phyloP scores from a whole-genome alignment of 2,329 filamentous ascomycete species.

The Fusarium irregulare region DNA sequence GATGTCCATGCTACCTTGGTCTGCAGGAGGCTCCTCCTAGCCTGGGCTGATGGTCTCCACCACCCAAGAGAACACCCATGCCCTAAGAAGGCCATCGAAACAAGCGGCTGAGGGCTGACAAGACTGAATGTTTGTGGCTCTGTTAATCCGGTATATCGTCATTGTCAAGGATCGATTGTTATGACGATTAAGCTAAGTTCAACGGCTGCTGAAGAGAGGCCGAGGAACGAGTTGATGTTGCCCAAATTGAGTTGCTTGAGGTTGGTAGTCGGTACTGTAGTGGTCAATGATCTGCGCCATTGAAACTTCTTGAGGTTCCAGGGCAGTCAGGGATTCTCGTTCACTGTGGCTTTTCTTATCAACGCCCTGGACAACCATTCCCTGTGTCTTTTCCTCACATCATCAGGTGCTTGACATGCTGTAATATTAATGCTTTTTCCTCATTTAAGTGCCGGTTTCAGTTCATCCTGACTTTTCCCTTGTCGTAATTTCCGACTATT shows the following conservation, averaged over 20 bases:
- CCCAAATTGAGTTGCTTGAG: not conserved
- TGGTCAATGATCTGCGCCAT: constrained; percentile 27
- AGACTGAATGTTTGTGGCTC: constrained; percentile 8
- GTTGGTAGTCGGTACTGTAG: not conserved
- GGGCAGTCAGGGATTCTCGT: constrained; percentile 21
- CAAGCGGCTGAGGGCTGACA: constrained; percentile 17
- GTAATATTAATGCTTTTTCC: constrained; percentile 1
- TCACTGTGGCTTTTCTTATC: constrained; percentile 31
- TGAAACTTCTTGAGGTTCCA: constrained; percentile 30
- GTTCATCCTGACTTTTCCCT: not conserved
- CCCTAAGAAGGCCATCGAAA: constrained; percentile 36
- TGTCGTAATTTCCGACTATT: not conserved
- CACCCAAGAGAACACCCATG: constrained; percentile 29
- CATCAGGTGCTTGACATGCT: constrained; percentile 10
- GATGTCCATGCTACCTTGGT: constrained; percentile 22
- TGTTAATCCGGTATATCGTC: constrained; percentile 17
- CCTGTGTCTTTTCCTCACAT: not conserved
- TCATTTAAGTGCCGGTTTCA: constrained; percentile 5
- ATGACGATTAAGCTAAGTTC: not conserved
- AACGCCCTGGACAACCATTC: constrained; percentile 26
- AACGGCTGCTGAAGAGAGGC: not conserved
- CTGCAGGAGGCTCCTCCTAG: constrained; percentile 37
- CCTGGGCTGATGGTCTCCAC: constrained; percentile 37
- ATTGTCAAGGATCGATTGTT: constrained; percentile 9
- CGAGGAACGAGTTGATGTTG: not conserved